Evolutionary conservation across 306 rosid genomes (phyloP).

Genomic region (Leucaena leucocephala): DNA sequence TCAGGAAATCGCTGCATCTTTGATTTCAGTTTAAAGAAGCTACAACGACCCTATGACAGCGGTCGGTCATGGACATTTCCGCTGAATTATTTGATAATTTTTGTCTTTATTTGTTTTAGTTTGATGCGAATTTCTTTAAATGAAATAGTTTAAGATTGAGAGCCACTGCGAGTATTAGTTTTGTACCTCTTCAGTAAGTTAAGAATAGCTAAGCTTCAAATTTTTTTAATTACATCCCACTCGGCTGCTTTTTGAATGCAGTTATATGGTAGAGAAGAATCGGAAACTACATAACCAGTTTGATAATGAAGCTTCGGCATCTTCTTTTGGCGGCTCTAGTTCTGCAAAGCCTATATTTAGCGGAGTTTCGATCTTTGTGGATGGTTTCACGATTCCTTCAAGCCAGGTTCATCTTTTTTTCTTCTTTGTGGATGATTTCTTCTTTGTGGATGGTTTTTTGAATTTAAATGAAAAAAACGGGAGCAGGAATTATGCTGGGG

Average conservation of each 20-base stretch:
- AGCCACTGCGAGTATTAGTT: neutral
- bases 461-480: neutral
- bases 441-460: constrained; percentile 81
- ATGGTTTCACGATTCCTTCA: constrained; percentile 91
- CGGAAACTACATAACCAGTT: constrained; percentile 79
- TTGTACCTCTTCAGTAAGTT: constrained; percentile 2
- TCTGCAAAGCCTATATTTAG: constrained; percentile 57
- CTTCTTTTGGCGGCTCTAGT: constrained; percentile 38
- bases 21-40: neutral
- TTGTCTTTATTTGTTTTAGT: neutral
- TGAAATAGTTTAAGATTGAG: neutral
- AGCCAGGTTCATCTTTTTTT: constrained; percentile 60
- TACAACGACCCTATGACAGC: neutral
- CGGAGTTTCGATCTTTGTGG: constrained; percentile 86
- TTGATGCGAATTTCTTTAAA: neutral
- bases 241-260: constrained; percentile 32
- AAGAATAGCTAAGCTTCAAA: neutral
- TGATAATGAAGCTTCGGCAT: constrained; percentile 60
- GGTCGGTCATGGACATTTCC: neutral
- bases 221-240: neutral
- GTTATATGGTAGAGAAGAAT: constrained; percentile 83
- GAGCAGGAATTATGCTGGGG: neutral
- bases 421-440: constrained; percentile 88
- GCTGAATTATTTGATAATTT: neutral
- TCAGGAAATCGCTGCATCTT: neutral